Base-by-base conservation (phyloP, 2,329 filamentous ascomycete species). In the Didymella keratinophila region DNA sequence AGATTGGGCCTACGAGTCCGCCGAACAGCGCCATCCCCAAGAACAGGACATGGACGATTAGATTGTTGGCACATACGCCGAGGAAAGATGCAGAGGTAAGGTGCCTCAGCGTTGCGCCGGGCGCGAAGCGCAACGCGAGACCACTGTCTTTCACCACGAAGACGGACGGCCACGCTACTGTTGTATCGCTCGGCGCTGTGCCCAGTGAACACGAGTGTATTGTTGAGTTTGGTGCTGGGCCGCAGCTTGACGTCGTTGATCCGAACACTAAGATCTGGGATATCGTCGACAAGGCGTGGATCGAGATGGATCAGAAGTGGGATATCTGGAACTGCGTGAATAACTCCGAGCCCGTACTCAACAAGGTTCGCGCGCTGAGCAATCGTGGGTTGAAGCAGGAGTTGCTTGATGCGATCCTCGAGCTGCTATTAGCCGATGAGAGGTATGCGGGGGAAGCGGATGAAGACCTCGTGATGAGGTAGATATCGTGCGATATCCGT, bases 391-490 rank as follows among this genome's bases (percentile, higher is more conserved):
- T 76, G 30, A 54, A 70, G 48, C 52, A 63, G 51, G 68, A 69
- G 46, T 54, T 76, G 57, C 46, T 75, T 43, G 71, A 74, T 63
- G 72, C 73, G 5, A 59, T 77, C 16, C 48, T 76, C 41, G 75
- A 77, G 62, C 41, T 76, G 41, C 56, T 77, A 58, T 48, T 76
- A 11, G 75, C 75, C 44, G 75, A 77, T 60, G 64, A 65, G 53
- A 57, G 74, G 56, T 73, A 72, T 67, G 56, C 63, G 9, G 67
- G 65, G 3, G 61, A 64, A 34, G 54, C 28, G 18, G 34, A 21
- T 12, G 62, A 43, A n/a, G 53, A 41, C 44, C 20, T 41, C 5
- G 12, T 23, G 3, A 41, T 41, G 37, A 9, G 37, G 18, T 41
- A 41, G 37, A 12, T 41, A 20, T 3, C 11, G 18, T 9, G 8